Evolutionary conservation across 805 yeast species (phyloP), one percentile per base, ranked within the genome.

Genomic region (Blastobotrys attinorum): DNA sequence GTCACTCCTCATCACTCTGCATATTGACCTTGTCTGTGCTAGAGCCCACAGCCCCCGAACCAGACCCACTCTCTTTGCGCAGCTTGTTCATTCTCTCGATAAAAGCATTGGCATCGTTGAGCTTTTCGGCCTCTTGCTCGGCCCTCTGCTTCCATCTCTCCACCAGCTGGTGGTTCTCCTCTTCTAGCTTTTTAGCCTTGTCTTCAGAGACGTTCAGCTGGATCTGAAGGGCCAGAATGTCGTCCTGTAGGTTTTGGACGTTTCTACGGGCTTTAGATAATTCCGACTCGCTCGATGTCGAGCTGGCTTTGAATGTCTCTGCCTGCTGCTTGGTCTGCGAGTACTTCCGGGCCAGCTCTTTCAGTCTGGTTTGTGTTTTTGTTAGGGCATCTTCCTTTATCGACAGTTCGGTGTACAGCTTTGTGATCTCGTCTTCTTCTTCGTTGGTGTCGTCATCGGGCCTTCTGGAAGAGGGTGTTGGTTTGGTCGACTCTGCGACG

Each of bases 211-310:
- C 68, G 46, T 73, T 75, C 29, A 67, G 65, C 55, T 81, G 88
- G 33, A 85, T 77, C 42, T 76, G 74, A 47, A 70, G 55, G 0
- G 79, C 71, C 16, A 84, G 65, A 22, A 80, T 65, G 54, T 84
- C 92, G 55, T 85, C 89, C 47, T 80, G 81, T 35, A 81, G 59
- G 25, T 71, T 64, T 47, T 77, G 83, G 16, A 79, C 32, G 11
- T 20, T 11, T 16, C 70, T 3, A 79, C 71, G 50, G 4, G 33
- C 10, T 11, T 21, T n/a, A 40, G 55, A 47, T 31, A 51, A 46
- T 47, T 62, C 60, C 16, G 42, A 50, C 37, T 51, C 43, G 47
- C 60, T 45, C 33, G 33, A 39, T 21, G 43, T 48, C n/a, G 64
- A 50, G n/a, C 59, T 51, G 11, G 54, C 56, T 20, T 57, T 54